Evolutionary conservation across 768 basidiomycete genomes (phyloP).

Genomic region (Glaciozyma antarctica): DNA sequence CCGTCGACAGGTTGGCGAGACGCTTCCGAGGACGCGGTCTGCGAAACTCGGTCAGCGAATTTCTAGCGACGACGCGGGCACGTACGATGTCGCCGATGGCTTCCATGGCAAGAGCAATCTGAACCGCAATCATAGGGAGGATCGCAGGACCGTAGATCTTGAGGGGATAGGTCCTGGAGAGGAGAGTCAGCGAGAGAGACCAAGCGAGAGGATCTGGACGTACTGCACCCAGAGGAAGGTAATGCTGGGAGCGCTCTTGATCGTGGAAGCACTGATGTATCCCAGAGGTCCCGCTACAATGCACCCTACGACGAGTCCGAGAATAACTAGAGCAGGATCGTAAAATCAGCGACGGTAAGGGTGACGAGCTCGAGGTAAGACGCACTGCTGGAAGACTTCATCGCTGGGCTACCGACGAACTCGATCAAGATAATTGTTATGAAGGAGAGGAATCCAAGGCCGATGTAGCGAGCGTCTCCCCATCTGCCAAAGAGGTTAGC

Average conservation of each 20-base stretch:
- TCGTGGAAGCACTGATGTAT: constrained; percentile 59
- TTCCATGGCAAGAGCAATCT: constrained; percentile 68
- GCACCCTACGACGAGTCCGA: constrained; percentile 49
- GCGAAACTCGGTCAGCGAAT: too few relatives aligned
- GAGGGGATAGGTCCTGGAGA: constrained; percentile 50
- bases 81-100: constrained; percentile 34
- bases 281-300: constrained; percentile 70
- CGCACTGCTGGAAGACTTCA: constrained; percentile 48
- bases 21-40: constrained; percentile 69
- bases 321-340: too few relatives aligned
- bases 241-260: constrained; percentile 60
- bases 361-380: neutral
- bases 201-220: too few relatives aligned
- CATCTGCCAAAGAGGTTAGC: constrained; percentile 45
- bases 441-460: constrained; percentile 77
- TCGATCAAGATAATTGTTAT: constrained; percentile 66
- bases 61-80: too few relatives aligned
- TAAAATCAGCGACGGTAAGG: too few relatives aligned
- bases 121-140: constrained; percentile 55
- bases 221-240: constrained; percentile 56
- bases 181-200: too few relatives aligned
- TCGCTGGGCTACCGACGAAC: constrained; percentile 67
- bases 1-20: constrained; percentile 66
- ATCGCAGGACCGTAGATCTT: constrained; percentile 63
- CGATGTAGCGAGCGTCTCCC: constrained; percentile 75